Evolutionary conservation across 2,329 filamentous ascomycete species (phyloP), one percentile per base, ranked within the genome.

Genomic region (Madurella mycetomatis): DNA sequence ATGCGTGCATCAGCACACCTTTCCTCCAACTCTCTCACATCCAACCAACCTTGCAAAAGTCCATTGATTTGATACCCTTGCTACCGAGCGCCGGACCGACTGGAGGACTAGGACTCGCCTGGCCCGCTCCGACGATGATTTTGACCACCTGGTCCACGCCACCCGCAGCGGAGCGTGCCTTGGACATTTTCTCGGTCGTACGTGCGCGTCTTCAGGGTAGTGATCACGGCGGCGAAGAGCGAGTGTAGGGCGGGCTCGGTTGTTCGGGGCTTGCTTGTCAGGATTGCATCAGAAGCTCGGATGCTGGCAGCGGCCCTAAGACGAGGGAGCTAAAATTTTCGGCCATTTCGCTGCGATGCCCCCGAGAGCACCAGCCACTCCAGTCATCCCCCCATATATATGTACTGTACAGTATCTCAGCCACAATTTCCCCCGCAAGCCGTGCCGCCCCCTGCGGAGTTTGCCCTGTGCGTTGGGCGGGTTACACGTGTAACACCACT

Each of bases 11-110:
- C 15, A 56, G 52, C 49, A 11, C 47, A 45, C 41, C 15, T 8
- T 18, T n/a, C 37, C n/a, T 16, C 17, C 2, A 40, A 12, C 1
- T 25, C 15, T 7, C 16, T 13, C n/a, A 9, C 30, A 39, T 13
- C 43, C 34, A 48, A 45, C 71, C 57, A 57, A 95, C 92, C 82
- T 97, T 97, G 84, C 94, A 97, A 72, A 97, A 99, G 75, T 99
- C 94, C 87, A 99, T 99, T 55, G 89, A 95, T 79, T 99, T 99
- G 59, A 99, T 88, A 79, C 94, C 94, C 78, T 96, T 97, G 72
- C 87, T 92, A 75, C 94, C 94, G 62, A 99, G 82, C 51, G 94
- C 94, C 55, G 94, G 94, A 78, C 94, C 94, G 66, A 99, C 92
- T 4, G 94, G 94, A 34, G 94, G 94, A 74, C 91, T 95, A 31